phyloP scores from a whole-genome alignment of 805 yeast genomes.

The Blastobotrys americana region DNA sequence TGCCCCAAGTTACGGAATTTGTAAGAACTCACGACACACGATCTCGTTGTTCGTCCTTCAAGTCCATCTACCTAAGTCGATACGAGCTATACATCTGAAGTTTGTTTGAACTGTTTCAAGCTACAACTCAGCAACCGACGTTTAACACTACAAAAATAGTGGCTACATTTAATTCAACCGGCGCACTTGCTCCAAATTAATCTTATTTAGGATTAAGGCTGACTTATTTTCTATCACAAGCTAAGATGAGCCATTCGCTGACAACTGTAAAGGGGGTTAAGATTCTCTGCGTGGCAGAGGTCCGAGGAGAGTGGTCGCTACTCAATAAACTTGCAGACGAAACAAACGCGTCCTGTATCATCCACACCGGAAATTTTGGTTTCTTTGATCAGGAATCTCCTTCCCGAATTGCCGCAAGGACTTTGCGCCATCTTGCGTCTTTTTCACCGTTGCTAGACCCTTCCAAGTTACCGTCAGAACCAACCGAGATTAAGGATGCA shows the following conservation, averaged over 20 bases:
- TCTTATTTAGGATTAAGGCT: too few relatives aligned
- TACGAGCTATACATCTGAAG: too few relatives aligned
- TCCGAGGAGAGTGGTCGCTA: constrained; percentile 44
- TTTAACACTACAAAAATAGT: too few relatives aligned
- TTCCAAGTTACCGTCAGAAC: constrained; percentile 43
- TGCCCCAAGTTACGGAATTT: too few relatives aligned
- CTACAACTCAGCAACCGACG: too few relatives aligned
- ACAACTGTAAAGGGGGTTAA: constrained; percentile 24
- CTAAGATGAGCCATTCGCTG: neutral
- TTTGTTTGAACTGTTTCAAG: too few relatives aligned
- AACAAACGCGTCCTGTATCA: constrained; percentile 44
- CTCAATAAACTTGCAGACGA: constrained; percentile 44
- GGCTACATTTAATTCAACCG: too few relatives aligned
- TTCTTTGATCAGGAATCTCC: constrained; percentile 58
- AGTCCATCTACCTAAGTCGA: too few relatives aligned
- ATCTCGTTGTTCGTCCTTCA: too few relatives aligned
- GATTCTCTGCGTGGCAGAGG: constrained; percentile 47
- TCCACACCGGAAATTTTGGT: constrained; percentile 78
- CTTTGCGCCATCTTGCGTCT: constrained; percentile 54
- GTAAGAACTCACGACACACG: too few relatives aligned
- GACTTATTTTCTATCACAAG: too few relatives aligned
- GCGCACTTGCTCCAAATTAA: too few relatives aligned
- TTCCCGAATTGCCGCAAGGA: constrained; percentile 44
- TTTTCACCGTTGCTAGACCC: constrained; percentile 53
- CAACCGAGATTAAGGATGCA: constrained; percentile 42